Conservation (phyloP, 1,139 yeast species). For the Hanseniaspora gamundiae region DNA sequence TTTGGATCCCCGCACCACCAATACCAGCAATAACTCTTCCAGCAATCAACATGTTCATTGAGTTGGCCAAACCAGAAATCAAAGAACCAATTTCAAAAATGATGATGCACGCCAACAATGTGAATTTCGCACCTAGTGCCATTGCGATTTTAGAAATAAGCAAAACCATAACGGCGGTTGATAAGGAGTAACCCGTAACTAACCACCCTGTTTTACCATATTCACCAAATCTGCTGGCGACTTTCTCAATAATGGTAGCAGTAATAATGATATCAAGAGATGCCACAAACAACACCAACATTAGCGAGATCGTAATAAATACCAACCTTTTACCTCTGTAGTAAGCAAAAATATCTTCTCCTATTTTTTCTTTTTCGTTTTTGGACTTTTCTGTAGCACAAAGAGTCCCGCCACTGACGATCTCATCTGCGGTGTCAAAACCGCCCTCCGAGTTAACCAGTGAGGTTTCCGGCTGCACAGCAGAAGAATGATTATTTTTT, state of each 20-base stretch:
- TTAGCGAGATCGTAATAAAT: slow-evolving; percentile 29
- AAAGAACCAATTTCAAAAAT: slow-evolving; percentile 55
- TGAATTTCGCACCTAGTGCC: slow-evolving; percentile 47
- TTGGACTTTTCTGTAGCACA: too few relatives aligned
- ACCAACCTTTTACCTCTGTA: slow-evolving; percentile 6
- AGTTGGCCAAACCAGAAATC: slow-evolving; percentile 42
- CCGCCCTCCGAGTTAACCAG: too few relatives aligned
- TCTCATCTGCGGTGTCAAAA: too few relatives aligned
- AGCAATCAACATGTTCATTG: slow-evolving; percentile 51
- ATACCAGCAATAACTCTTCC: slow-evolving; percentile 62
- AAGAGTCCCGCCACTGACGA: too few relatives aligned
- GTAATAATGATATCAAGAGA: slow-evolving; percentile 64
- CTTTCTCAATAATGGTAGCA: slow-evolving; percentile 42
- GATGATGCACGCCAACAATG: slow-evolving; percentile 37
- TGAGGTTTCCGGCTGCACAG: too few relatives aligned
- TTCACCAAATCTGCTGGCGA: slow-evolving; percentile 41
- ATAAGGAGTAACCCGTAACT: slow-evolving; percentile 45
- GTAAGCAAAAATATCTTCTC: background rate
- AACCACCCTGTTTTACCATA: slow-evolving; percentile 52
- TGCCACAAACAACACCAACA: slow-evolving; percentile 41
- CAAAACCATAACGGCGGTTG: slow-evolving; percentile 46
- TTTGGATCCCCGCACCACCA: slow-evolving; percentile 62
- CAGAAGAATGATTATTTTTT: too few relatives aligned
- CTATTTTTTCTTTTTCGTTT: slow-evolving; percentile 2
- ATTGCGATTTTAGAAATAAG: slow-evolving; percentile 52